Percentiles rank a stretch among this genome's conserved stretches.
phyloP scores from a whole-genome alignment of 208 protist genomes.

The Wallacemonas collosoma region DNA sequence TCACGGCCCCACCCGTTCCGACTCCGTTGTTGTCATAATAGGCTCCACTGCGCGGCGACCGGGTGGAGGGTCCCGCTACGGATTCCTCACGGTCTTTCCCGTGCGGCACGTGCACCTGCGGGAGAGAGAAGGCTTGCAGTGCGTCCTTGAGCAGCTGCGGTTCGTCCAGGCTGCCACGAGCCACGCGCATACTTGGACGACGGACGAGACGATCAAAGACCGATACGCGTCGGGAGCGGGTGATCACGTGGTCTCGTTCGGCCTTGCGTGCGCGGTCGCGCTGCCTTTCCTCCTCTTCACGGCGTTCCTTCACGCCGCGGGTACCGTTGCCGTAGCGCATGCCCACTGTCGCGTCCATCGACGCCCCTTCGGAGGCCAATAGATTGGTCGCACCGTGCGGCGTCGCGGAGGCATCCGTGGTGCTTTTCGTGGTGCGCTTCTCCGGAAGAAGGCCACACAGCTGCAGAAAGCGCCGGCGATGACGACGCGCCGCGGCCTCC shows the following conservation, averaged over 20 bases:
- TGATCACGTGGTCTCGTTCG: background rate
- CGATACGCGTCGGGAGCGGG: conserved; percentile 6
- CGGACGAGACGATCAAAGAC: conserved; percentile 13
- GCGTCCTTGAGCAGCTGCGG: background rate
- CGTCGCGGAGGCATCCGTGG: too few species aligned
- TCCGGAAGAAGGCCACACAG: conserved; percentile 7
- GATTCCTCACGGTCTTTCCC: background rate
- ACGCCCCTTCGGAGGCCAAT: background rate
- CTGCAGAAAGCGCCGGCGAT: conserved; percentile 16
- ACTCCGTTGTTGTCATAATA: background rate
- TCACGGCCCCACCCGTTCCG: background rate
- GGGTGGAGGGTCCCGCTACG: too few species aligned
- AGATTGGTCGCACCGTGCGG: background rate
- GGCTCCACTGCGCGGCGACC: too few species aligned
- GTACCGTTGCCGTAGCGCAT: conserved; percentile 14
- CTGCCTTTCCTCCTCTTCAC: conserved; percentile 4
- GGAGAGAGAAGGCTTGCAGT: background rate
- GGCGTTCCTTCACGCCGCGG: conserved; percentile 6
- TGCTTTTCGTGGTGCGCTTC: background rate
- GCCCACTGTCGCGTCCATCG: conserved; percentile 1
- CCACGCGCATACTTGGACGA: conserved; percentile 1
- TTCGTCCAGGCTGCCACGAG: background rate
- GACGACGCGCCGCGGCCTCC: background rate
- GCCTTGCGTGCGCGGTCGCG: background rate
- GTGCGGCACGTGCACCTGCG: background rate